Evolutionary conservation across 208 protist genomes (phyloP).

Genomic region (Crithidia brevicula): DNA sequence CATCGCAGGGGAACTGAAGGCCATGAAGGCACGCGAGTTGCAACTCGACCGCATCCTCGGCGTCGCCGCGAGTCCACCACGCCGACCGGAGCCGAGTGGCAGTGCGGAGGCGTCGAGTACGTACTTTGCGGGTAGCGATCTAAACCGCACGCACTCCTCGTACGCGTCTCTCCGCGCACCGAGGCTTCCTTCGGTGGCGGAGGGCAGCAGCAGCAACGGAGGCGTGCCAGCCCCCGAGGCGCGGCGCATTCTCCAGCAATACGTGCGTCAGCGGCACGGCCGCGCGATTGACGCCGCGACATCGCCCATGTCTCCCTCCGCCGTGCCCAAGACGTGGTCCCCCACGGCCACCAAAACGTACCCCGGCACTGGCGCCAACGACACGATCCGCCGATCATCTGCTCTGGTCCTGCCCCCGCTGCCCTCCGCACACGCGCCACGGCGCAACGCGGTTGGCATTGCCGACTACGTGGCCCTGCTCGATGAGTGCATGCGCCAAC

Average conservation of each 20-base stretch:
- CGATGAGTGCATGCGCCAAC: slow-evolving; percentile 48
- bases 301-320: slow-evolving; percentile 6
- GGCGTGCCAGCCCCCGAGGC: slow-evolving; percentile 38
- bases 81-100: neutral
- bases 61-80: neutral
- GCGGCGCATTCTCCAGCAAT: slow-evolving; percentile 51
- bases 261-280: slow-evolving; percentile 37
- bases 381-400: slow-evolving; percentile 17
- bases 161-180: neutral
- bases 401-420: slow-evolving; percentile 33
- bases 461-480: slow-evolving; percentile 63
- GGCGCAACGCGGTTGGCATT: slow-evolving; percentile 68
- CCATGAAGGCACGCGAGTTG: slow-evolving; percentile 48
- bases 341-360: slow-evolving; percentile 1
- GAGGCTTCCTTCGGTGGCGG: neutral
- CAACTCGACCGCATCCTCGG: slow-evolving; percentile 39
- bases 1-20: slow-evolving; percentile 35
- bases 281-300: slow-evolving; percentile 16
- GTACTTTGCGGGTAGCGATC: neutral
- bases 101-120: too few species aligned
- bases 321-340: slow-evolving; percentile 3
- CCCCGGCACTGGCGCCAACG: neutral
- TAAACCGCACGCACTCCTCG: neutral
- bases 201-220: neutral
- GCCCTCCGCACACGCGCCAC: slow-evolving; percentile 22